phyloP scores from a whole-genome alignment of 192 early-diverging fungal species.

The Irineochytrium annulatum region DNA sequence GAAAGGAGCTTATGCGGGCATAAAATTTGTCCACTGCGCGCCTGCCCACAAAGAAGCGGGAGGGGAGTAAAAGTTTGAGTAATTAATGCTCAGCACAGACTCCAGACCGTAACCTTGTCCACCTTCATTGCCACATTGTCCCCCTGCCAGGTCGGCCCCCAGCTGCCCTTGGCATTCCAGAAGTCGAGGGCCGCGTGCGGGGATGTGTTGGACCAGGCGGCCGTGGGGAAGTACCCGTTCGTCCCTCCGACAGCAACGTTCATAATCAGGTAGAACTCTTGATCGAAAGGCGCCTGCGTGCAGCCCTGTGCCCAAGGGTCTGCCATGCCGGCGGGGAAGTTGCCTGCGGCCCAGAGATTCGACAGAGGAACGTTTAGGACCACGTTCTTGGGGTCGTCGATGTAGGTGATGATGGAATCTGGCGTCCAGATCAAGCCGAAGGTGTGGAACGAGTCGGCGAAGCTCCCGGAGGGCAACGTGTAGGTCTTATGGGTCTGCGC shows the following conservation, averaged over 20 bases:
- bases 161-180: constrained; percentile 42
- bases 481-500: constrained; percentile 42
- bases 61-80: too few species aligned
- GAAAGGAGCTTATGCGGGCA: too few species aligned
- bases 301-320: constrained; percentile 49
- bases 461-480: constrained; percentile 31
- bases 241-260: constrained; percentile 60
- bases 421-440: constrained; percentile 49
- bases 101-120: constrained; percentile 32
- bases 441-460: constrained; percentile 57
- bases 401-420: constrained; percentile 49
- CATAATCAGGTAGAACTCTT: constrained; percentile 49
- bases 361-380: constrained; percentile 51
- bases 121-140: constrained; percentile 30
- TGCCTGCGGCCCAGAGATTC: constrained; percentile 45
- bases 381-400: constrained; percentile 44
- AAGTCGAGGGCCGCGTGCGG: constrained; percentile 47
- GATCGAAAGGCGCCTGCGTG: constrained; percentile 58
- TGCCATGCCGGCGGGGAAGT: constrained; percentile 43
- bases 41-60: too few species aligned
- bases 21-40: too few species aligned
- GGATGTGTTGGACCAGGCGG: constrained; percentile 45
- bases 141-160: constrained; percentile 52
- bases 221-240: constrained; percentile 54
- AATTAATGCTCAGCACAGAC: constrained; percentile 33